Base-by-base conservation (phyloP, 768 basidiomycete genomes). In the Asterophora parasitica region DNA sequence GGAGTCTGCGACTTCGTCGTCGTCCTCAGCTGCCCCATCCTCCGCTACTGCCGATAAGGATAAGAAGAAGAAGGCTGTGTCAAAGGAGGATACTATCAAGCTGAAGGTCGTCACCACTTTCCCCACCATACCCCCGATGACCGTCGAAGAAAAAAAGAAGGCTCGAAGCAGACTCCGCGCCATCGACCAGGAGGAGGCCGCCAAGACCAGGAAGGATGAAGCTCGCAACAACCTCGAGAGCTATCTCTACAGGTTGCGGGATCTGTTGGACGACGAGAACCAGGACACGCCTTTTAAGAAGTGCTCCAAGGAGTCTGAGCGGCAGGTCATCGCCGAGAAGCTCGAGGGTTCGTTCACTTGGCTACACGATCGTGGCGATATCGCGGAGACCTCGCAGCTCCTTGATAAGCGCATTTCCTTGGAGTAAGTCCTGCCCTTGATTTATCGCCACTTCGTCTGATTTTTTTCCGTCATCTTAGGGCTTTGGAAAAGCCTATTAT, bases 221-320 rank as follows among this genome's bases (percentile, higher is more conserved):
- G 91, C 92, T 2, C 77, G 86, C 26, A 99, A 99, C 66, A 74
- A 78, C 19, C 80, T 99, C 43, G 96, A 99, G 65, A 81, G 85
- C 27, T 96, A 96, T 61, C 67, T 98, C n/a, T 99, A 99, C 70
- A 79, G 85, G 50, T 68, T 96, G 28, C 83, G 90, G 16, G 92
- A 92, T 60, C 73, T 95, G 8, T 71, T 97, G 26, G 76, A 79
- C 26, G 82, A 86, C 32, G 77, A 79, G 9, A 78, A 79, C 55
- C 57, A 68, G 4, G 76, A 81, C 7, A 80, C 84, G 6, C 88
- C 91, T 2, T 89, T 98, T 69, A 81, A 82, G 65, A 85, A 88
- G 59, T 94, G 86, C 62, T 94, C 92, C 4, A 85, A 84, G 53
- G 67, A 73, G 7, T 61, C 63, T 5, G 96, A 99, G 65, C 72